phyloP scores from a whole-genome alignment of 1,284 basidiomycete genomes.

The Ganoderma meredithae region DNA sequence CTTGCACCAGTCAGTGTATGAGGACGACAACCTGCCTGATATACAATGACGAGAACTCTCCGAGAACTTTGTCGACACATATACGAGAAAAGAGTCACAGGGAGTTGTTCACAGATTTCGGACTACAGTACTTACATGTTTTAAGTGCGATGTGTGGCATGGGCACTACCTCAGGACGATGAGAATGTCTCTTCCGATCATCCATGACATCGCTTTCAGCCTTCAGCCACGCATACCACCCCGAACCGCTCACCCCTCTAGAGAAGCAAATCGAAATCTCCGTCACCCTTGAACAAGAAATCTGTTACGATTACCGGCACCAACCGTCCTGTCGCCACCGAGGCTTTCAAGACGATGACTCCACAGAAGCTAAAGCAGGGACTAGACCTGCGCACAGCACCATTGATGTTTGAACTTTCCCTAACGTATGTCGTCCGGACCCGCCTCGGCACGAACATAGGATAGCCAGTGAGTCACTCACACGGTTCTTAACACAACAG shows the following conservation, averaged over 20 bases:
- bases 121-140: no score
- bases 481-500: background rate
- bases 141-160: no score
- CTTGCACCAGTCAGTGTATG: background rate
- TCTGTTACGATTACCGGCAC: constrained; percentile 6
- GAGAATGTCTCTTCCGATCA: background rate
- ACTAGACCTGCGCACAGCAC: background rate
- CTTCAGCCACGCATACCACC: background rate
- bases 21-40: background rate
- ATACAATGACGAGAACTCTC: background rate
- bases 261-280: constrained; percentile 1
- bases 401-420: background rate
- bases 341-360: background rate
- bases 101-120: background rate
- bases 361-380: background rate
- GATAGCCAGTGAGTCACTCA: background rate
- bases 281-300: constrained; percentile 6
- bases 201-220: background rate
- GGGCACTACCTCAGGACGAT: no score
- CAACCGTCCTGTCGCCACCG: background rate
- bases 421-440: background rate
- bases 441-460: background rate
- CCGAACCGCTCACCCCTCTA: background rate
- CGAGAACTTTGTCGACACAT: background rate
- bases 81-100: background rate